Conservation (phyloP, 805 yeast species). For the Ogataea degrootiae region DNA sequence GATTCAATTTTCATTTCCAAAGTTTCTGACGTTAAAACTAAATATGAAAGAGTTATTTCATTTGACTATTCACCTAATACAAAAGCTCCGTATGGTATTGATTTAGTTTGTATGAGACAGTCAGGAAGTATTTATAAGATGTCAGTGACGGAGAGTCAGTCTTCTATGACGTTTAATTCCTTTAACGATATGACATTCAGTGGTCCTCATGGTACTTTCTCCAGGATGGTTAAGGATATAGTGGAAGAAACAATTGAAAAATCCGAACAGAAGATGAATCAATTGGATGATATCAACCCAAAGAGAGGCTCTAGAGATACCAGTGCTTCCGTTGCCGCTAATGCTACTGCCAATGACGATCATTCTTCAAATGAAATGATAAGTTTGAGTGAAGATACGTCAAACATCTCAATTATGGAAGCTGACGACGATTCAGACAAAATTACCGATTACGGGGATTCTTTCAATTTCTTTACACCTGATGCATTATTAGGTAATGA, state of each 20-base stretch:
- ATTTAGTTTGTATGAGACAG: conserved; percentile 82
- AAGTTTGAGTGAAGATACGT: conserved; percentile 5
- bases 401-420: conserved; percentile 17
- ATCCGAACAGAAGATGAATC: conserved; percentile 2
- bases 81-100: conserved; percentile 46
- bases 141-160: conserved; percentile 66
- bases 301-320: not conserved
- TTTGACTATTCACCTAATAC: conserved; percentile 73
- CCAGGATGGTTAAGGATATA: conserved; percentile 36
- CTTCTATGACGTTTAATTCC: conserved; percentile 60
- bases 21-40: conserved; percentile 71
- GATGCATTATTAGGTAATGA: conserved; percentile 55
- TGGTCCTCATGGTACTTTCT: conserved; percentile 52
- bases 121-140: conserved; percentile 83
- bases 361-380: not conserved
- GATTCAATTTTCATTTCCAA: conserved; percentile 70
- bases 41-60: conserved; percentile 75
- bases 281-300: conserved; percentile 4
- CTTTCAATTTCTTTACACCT: conserved; percentile 17
- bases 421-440: conserved; percentile 11
- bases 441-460: conserved; percentile 22
- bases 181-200: conserved; percentile 59
- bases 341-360: not conserved
- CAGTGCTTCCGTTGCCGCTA: not conserved
- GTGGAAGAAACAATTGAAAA: conserved; percentile 13